Evolutionary conservation across 2,329 filamentous ascomycete species (phyloP).

Genomic region (Cercospora nicotianae): DNA sequence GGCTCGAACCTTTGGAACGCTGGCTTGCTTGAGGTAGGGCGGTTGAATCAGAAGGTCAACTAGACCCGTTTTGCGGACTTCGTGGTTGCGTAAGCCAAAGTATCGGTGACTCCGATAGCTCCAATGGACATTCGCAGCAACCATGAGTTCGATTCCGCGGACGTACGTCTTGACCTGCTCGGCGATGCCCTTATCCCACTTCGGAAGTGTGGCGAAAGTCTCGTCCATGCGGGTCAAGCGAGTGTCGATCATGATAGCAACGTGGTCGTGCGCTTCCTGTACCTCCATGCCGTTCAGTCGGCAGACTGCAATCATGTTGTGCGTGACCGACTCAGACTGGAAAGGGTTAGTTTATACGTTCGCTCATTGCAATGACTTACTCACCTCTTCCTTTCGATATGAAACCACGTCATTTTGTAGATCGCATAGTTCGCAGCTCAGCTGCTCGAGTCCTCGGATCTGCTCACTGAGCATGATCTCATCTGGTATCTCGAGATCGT

Average conservation of each 20-base stretch:
- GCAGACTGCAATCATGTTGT: conserved; percentile 14
- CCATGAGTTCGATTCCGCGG: conserved; percentile 9
- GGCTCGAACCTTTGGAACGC: background rate
- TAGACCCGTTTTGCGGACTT: conserved; percentile 3
- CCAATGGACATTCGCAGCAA: conserved; percentile 11
- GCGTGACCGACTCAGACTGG: background rate
- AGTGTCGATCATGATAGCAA: conserved; percentile 1
- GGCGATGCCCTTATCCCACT: background rate
- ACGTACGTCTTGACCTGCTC: conserved; percentile 6
- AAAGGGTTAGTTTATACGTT: background rate
- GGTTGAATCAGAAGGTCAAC: background rate
- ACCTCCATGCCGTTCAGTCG: conserved; percentile 11
- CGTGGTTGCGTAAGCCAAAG: conserved; percentile 6
- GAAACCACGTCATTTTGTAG: background rate
- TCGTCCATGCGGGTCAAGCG: background rate
- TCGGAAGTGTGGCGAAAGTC: background rate
- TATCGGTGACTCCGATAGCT: conserved; percentile 13
- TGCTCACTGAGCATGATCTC: background rate
- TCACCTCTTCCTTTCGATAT: background rate
- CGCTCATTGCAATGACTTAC: background rate
- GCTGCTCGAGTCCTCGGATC: background rate
- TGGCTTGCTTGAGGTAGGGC: background rate
- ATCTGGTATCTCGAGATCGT: background rate
- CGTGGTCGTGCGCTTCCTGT: conserved; percentile 8
- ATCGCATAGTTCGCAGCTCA: background rate